Evolutionary conservation across 1,284 basidiomycete species (phyloP).

Genomic region (Melampsora larici-populina): DNA sequence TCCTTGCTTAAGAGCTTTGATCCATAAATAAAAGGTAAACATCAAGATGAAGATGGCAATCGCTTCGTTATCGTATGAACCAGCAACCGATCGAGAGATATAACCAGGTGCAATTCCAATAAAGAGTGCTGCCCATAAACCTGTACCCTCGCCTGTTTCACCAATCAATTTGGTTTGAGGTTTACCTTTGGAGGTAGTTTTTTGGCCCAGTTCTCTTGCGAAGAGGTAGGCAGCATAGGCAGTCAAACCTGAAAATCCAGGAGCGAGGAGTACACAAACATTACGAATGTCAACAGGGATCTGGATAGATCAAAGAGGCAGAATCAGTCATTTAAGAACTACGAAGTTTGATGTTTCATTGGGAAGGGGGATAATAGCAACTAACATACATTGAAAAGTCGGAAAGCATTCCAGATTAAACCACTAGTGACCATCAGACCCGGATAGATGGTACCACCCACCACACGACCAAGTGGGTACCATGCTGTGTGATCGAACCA

Average conservation of each 20-base stretch:
- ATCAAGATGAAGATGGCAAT: conserved; percentile 99
- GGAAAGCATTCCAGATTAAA: conserved; percentile 42
- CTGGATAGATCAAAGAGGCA: conserved; percentile 75
- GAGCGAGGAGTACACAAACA: conserved; percentile 93
- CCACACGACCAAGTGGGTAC: conserved; percentile 97
- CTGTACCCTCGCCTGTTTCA: conserved; percentile 67
- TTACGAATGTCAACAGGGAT: conserved; percentile 97
- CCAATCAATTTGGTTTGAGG: conserved; percentile 58
- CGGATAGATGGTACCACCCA: conserved; percentile 96
- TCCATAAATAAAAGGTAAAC: conserved; percentile 98
- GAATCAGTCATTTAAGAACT: conserved; percentile 63
- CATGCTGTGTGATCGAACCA: conserved; percentile 95
- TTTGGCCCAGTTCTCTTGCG: conserved; percentile 52
- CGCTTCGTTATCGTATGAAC: conserved; percentile 99
- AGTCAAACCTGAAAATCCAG: conserved; percentile 92
- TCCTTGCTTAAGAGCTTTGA: conserved; percentile 90
- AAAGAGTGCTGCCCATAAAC: conserved; percentile 93
- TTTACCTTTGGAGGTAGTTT: conserved; percentile 44
- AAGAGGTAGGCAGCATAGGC: conserved; percentile 96
- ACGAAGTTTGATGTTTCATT: background rate
- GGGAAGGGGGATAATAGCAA: background rate
- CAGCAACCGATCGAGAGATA: conserved; percentile 97
- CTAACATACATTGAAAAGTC: conserved; percentile 35
- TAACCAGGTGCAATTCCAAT: conserved; percentile 96
- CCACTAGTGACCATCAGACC: conserved; percentile 54